These are phyloP conservation scores for Fusarium beomiforme DNA, from an alignment of 2,329 filamentous ascomycete genomes.

Conservation along the genomic window DNA sequence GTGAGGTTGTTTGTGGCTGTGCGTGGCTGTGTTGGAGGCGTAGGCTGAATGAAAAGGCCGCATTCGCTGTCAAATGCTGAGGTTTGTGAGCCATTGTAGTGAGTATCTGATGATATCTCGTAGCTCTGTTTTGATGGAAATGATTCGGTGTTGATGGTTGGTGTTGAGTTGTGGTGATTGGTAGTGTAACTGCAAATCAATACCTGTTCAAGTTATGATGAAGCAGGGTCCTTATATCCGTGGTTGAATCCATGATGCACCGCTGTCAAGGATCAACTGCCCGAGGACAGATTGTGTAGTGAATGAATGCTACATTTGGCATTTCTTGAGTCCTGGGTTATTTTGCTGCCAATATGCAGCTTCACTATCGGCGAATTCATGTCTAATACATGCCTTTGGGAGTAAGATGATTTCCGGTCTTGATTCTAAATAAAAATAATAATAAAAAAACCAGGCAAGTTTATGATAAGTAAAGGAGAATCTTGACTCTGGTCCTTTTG, in stretches of 20 bases:
- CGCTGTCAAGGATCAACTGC: neutral
- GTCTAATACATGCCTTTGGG: no score
- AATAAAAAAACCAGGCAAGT: no score
- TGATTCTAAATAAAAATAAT: no score
- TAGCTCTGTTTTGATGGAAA: neutral
- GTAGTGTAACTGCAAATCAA: neutral
- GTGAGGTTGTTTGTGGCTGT: slow-evolving; percentile 35
- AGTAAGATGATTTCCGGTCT: no score
- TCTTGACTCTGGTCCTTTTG: no score
- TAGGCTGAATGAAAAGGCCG: neutral
- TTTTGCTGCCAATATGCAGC: no score
- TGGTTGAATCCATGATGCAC: neutral
- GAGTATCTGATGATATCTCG: neutral
- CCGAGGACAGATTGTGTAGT: neutral
- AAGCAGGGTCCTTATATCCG: neutral
- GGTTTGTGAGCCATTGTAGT: neutral
- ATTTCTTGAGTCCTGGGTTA: no score
- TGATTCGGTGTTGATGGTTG: neutral
- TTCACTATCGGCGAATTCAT: no score
- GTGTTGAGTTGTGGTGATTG: neutral
- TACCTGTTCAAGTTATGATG: neutral
- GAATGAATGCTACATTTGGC: no score
- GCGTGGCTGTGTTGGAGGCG: slow-evolving; percentile 19
- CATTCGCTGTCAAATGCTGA: neutral
- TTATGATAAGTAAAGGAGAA: no score